phyloP scores from a whole-genome alignment of 2,329 filamentous ascomycete species.

The Venturia pyrina region DNA sequence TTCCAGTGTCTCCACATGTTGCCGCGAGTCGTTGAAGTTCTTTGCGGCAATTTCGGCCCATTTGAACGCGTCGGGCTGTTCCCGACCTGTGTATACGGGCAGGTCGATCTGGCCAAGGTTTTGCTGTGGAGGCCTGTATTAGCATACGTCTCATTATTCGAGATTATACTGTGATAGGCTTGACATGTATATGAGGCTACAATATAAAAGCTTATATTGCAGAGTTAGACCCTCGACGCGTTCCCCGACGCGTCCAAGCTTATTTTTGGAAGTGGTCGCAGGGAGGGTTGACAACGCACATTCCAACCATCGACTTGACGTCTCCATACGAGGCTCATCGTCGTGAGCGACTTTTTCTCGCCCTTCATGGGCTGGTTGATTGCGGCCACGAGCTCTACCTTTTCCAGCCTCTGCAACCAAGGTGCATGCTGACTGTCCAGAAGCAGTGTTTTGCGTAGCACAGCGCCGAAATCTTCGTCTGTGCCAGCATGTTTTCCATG shows the following conservation, averaged over 20 bases:
- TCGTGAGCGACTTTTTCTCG: too few relatives aligned
- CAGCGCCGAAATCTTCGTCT: background rate
- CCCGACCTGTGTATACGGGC: conserved; percentile 43
- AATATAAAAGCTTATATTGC: background rate
- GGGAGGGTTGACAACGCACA: background rate
- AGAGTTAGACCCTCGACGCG: background rate
- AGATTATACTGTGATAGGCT: background rate
- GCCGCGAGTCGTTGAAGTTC: conserved; percentile 35
- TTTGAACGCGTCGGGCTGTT: conserved; percentile 55
- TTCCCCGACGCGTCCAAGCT: background rate
- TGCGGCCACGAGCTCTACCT: background rate
- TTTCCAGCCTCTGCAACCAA: background rate
- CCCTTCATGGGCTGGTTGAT: background rate
- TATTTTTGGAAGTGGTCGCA: background rate
- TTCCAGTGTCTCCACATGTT: conserved; percentile 34
- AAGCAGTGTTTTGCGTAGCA: background rate
- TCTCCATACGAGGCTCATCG: conserved; percentile 5
- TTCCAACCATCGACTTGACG: background rate
- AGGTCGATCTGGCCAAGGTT: conserved; percentile 57
- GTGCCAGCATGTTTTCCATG: conserved; percentile 42
- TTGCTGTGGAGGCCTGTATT: conserved; percentile 39
- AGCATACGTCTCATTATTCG: background rate
- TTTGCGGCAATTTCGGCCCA: conserved; percentile 56
- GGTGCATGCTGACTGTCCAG: background rate
- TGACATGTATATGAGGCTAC: background rate